Evolutionary conservation across 139 green algal species (phyloP).

Genomic region (Mesotaenium endlicherianum): DNA sequence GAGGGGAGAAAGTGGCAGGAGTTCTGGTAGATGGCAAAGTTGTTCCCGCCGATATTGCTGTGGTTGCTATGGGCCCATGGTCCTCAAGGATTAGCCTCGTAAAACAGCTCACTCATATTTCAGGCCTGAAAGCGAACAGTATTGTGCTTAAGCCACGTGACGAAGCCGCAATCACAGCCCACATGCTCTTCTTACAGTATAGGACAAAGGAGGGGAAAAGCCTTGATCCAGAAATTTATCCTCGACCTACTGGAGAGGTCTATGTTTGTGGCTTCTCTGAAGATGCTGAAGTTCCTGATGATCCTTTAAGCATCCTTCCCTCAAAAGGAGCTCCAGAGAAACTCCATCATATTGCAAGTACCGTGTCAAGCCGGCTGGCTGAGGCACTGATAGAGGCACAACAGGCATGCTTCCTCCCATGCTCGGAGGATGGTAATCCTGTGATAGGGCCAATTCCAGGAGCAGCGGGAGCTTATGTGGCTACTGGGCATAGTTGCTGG

Average conservation of each 20-base stretch:
- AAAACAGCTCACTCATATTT: conserved; percentile 13
- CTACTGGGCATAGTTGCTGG: conserved; percentile 57
- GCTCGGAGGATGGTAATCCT: conserved; percentile 51
- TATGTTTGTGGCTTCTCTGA: conserved; percentile 51
- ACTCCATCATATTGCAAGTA: conserved; percentile 13
- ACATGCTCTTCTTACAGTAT: conserved; percentile 41
- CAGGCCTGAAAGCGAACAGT: conserved; percentile 42
- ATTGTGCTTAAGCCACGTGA: conserved; percentile 21
- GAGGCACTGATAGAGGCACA: conserved; percentile 12
- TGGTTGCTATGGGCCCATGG: conserved; percentile 56
- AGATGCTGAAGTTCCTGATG: conserved; percentile 17
- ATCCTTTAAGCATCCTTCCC: conserved; percentile 21
- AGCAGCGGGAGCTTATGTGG: conserved; percentile 39
- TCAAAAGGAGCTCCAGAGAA: not conserved
- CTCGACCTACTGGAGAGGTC: conserved; percentile 38
- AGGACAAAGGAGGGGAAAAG: conserved; percentile 26
- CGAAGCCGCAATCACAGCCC: conserved; percentile 1
- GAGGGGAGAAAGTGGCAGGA: conserved; percentile 36
- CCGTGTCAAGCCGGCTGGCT: conserved; percentile 23
- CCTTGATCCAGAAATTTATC: conserved; percentile 49
- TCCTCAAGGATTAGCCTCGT: conserved; percentile 26
- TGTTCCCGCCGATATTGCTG: conserved; percentile 30
- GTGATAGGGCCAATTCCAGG: conserved; percentile 48
- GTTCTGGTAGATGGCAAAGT: conserved; percentile 34
- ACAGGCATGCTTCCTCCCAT: conserved; percentile 46